Conservation (phyloP, 129 eudicot species). For the Artemisia argyi region DNA sequence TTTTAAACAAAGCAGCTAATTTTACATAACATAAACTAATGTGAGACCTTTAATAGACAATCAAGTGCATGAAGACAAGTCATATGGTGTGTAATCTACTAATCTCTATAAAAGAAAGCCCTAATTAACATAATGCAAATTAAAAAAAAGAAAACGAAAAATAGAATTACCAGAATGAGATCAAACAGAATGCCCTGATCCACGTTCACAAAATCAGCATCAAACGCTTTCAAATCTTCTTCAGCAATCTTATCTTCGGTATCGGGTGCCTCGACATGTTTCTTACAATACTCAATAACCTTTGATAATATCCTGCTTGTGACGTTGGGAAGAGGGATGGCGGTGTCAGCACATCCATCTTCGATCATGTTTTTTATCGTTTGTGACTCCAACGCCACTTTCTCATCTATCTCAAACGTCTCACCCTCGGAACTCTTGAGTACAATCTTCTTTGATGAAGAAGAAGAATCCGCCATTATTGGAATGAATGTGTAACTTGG, state of each 20-base stretch:
- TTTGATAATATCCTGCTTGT: not conserved
- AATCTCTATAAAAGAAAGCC: not conserved
- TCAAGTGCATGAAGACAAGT: not conserved
- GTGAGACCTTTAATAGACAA: too few relatives aligned
- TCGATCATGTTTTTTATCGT: conserved; percentile 4
- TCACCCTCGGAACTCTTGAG: conserved; percentile 1
- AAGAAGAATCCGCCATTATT: too few relatives aligned
- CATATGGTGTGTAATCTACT: not conserved
- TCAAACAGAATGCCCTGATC: conserved; percentile 61
- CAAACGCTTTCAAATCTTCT: conserved; percentile 54
- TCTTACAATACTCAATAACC: conserved; percentile 10
- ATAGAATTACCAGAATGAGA: conserved; percentile 43
- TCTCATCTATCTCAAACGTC: conserved; percentile 6
- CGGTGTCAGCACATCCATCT: not conserved
- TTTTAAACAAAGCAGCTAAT: not conserved
- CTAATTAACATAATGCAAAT: not conserved
- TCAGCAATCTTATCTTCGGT: not conserved
- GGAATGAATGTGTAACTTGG: too few relatives aligned
- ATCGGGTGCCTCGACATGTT: not conserved
- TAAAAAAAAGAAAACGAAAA: not conserved
- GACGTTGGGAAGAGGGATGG: conserved; percentile 7
- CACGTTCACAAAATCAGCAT: conserved; percentile 58
- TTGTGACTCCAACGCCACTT: not conserved
- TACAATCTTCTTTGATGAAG: not conserved
- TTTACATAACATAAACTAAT: too few relatives aligned